These are phyloP conservation scores for Fusarium sp. DNA, from an alignment of 2,329 filamentous ascomycete species.

Conservation along the genomic window DNA sequence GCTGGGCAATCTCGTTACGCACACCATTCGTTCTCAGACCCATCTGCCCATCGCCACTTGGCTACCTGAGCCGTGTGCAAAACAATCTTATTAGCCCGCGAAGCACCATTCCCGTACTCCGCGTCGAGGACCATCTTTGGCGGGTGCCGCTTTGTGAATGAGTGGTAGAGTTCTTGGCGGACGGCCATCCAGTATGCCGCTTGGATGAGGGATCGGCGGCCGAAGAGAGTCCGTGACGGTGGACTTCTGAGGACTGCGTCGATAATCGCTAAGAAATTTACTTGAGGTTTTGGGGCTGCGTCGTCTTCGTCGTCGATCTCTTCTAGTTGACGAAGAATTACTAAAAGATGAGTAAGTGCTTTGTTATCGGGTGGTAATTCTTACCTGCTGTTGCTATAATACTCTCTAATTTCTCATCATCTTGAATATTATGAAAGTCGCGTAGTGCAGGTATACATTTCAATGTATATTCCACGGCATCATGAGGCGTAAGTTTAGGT, in stretches of 20 bases:
- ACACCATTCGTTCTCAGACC: constrained; percentile 54
- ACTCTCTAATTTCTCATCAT: constrained; percentile 56
- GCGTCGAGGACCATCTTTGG: constrained; percentile 53
- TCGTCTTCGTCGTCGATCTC: constrained; percentile 57
- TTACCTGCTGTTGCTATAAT: constrained; percentile 53
- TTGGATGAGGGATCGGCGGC: constrained; percentile 52
- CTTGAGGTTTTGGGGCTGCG: constrained; percentile 40
- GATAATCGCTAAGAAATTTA: constrained; percentile 57
- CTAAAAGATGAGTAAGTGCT: constrained; percentile 30
- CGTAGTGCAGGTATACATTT: constrained; percentile 56
- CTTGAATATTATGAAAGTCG: constrained; percentile 52
- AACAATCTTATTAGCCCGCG: constrained; percentile 55
- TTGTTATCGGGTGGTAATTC: background rate
- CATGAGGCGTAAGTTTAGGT: constrained; percentile 51
- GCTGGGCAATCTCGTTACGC: constrained; percentile 29
- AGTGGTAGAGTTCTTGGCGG: constrained; percentile 57
- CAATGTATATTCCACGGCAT: constrained; percentile 56
- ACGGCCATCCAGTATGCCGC: constrained; percentile 58
- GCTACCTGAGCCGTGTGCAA: constrained; percentile 57
- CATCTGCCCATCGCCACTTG: constrained; percentile 56
- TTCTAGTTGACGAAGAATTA: constrained; percentile 56
- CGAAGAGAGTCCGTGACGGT: constrained; percentile 53
- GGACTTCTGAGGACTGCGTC: constrained; percentile 55
- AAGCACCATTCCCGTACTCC: constrained; percentile 52
- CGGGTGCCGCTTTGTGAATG: constrained; percentile 54